Percentiles rank a stretch among this genome's conserved stretches.
These are phyloP conservation scores for Teunomyces panamensis DNA, from an alignment of 805 yeast species.

Conservation along the genomic window DNA sequence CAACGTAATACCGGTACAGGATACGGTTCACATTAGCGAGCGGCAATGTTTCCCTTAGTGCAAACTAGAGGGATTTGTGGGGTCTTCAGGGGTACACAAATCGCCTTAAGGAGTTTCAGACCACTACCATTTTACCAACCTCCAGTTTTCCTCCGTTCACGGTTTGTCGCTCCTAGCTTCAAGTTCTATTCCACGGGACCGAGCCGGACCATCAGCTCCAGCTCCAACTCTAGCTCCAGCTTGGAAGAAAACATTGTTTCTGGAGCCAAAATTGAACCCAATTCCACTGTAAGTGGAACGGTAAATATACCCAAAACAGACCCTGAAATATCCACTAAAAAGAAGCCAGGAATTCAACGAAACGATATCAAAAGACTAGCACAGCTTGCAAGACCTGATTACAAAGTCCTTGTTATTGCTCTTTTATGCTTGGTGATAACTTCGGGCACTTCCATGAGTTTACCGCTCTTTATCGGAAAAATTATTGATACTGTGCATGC, in stretches of 20 bases:
- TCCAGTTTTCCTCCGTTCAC: neutral
- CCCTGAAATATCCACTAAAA: neutral
- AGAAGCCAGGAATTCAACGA: neutral
- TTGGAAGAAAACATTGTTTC: neutral
- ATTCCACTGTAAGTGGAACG: too few relatives aligned
- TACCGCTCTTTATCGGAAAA: conserved; percentile 84
- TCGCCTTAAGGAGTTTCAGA: neutral
- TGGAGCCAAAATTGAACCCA: too few relatives aligned
- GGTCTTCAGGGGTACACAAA: neutral
- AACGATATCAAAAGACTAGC: conserved; percentile 23
- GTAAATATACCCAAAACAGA: too few relatives aligned
- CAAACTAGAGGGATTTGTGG: neutral
- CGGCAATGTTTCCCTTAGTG: conserved; percentile 1
- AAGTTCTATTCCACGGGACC: neutral
- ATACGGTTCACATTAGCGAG: neutral
- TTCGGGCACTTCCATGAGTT: conserved; percentile 74
- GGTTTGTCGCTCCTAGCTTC: neutral
- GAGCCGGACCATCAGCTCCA: neutral
- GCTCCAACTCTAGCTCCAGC: too few relatives aligned
- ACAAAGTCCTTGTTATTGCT: conserved; percentile 40
- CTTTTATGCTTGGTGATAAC: conserved; percentile 62
- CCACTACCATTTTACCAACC: neutral
- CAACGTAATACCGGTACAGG: neutral
- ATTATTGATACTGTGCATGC: conserved; percentile 69
- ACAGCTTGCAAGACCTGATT: conserved; percentile 13